Evolutionary conservation across 331 rosid genomes (phyloP).

Genomic region (Arachis monticola): DNA sequence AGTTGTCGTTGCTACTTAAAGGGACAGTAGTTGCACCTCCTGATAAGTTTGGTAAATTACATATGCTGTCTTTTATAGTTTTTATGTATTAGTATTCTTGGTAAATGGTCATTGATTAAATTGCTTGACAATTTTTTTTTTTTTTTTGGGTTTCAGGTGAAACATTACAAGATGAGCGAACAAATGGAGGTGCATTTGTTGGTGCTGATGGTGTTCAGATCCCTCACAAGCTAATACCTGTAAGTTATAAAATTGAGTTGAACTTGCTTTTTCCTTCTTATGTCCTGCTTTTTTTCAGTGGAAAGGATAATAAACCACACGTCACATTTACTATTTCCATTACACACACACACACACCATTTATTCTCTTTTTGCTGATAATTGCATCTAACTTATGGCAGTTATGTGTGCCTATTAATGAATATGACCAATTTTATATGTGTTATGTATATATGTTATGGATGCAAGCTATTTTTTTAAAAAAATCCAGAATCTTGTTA

Average conservation of each 20-base stretch:
- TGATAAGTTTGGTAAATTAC: constrained; percentile 83
- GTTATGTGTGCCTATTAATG: too few species aligned
- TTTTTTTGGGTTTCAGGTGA: constrained; percentile 56
- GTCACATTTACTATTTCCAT: too few species aligned
- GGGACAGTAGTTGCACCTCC: constrained; percentile 99
- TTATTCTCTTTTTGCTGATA: too few species aligned
- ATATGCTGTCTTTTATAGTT: constrained; percentile 36
- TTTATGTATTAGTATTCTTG: constrained; percentile 28
- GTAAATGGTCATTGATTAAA: constrained; percentile 13
- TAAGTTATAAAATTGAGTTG: constrained; percentile 3
- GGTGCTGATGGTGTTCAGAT: constrained; percentile 81
- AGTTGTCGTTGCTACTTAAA: constrained; percentile 91
- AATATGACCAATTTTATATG: too few species aligned
- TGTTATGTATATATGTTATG: too few species aligned
- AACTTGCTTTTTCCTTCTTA: constrained; percentile 27
- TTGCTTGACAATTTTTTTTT: constrained; percentile 20
- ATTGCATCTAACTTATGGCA: too few species aligned
- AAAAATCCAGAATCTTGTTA: not conserved
- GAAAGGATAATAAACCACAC: too few species aligned
- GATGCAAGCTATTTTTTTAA: too few species aligned
- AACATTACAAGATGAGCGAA: constrained; percentile 87
- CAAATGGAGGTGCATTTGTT: constrained; percentile 90
- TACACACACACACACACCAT: too few species aligned
- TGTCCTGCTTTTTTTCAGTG: not conserved
- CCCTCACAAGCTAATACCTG: constrained; percentile 94